Conservation (phyloP, 192 early-diverging fungal species). For the Pilaira anomala region DNA sequence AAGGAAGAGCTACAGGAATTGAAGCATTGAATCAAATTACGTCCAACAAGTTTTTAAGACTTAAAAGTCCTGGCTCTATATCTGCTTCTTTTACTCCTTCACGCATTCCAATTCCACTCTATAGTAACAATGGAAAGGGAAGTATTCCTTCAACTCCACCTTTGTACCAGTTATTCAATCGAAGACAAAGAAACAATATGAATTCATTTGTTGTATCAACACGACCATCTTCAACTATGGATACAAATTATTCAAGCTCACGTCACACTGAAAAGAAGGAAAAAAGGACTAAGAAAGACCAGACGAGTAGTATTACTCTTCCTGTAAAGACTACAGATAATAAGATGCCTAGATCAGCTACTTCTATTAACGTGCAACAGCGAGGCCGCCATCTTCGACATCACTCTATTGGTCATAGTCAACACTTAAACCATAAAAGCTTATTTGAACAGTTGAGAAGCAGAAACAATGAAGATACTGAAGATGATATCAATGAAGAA, state of each 20-base stretch:
- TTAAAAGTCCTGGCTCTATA: background rate
- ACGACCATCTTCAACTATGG: background rate
- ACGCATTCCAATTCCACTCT: constrained; percentile 24
- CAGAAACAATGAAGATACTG: too few relatives aligned
- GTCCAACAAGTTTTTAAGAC: constrained; percentile 1
- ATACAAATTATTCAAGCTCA: too few relatives aligned
- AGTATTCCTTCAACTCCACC: background rate
- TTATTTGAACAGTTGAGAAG: too few relatives aligned
- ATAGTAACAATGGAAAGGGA: background rate
- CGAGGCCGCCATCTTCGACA: background rate
- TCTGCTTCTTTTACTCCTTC: constrained; percentile 21
- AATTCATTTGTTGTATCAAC: background rate
- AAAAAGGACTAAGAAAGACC: too few relatives aligned
- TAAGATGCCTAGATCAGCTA: too few relatives aligned
- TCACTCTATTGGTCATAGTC: constrained; percentile 4
- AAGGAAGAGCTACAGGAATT: constrained; percentile 37
- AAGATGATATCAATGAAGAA: too few relatives aligned
- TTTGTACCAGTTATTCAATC: background rate
- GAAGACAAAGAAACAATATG: background rate
- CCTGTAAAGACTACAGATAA: too few relatives aligned
- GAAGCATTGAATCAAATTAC: background rate
- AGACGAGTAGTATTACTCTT: too few relatives aligned
- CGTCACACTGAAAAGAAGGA: background rate
- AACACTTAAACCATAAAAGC: background rate
- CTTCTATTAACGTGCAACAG: too few relatives aligned